phyloP scores from a whole-genome alignment of 2,329 filamentous ascomycete species.

The Calonectria montana region DNA sequence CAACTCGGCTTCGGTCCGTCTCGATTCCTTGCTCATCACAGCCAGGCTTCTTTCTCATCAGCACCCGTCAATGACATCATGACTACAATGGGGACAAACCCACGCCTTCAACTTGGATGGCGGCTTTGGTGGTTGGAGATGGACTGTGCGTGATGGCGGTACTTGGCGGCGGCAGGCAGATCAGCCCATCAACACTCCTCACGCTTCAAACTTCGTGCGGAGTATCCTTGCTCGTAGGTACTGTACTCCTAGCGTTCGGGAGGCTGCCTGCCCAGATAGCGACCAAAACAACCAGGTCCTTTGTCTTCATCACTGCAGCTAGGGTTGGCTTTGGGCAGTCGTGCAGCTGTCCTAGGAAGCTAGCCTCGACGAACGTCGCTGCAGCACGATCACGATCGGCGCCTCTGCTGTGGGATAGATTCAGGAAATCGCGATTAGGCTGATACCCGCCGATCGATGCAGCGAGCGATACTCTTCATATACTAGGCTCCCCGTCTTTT shows the following conservation, averaged over 20 bases:
- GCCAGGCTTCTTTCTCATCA: not conserved
- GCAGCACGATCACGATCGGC: constrained; percentile 11
- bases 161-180: not conserved
- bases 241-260: not conserved
- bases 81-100: not conserved
- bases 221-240: constrained; percentile 6
- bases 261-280: not conserved
- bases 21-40: not conserved
- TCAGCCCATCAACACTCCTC: constrained; percentile 6
- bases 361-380: not conserved
- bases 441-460: constrained; percentile 11
- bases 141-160: not conserved
- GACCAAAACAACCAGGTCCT: not conserved
- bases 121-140: not conserved
- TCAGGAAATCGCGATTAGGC: constrained; percentile 9
- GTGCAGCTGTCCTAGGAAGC: not conserved
- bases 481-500: constrained; percentile 3
- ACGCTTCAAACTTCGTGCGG: not conserved
- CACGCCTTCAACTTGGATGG: constrained; percentile 1
- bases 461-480: constrained; percentile 10
- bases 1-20: not conserved
- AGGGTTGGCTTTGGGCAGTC: constrained; percentile 9
- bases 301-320: not conserved
- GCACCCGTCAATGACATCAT: constrained; percentile 4
- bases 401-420: not conserved